A percentile compares a stretch with the other conserved stretches of the same genome.
Conservation (phyloP, 2,329 filamentous ascomycete species). For the Talaromyces sp. region DNA sequence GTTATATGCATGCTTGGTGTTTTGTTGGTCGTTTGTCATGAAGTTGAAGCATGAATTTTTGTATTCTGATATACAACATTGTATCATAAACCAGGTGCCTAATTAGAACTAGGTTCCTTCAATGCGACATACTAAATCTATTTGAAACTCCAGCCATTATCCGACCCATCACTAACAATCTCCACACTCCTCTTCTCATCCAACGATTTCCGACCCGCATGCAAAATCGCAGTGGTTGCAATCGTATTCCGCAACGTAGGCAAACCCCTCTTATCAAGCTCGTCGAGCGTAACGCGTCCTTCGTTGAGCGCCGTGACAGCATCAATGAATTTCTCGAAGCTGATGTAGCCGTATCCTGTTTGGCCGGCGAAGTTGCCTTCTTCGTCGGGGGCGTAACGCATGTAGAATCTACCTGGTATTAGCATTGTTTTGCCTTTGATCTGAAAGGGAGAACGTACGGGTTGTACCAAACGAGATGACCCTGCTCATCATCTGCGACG, state of each 20-base stretch:
- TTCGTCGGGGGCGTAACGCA: conserved; percentile 91
- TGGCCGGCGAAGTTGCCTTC: conserved; percentile 92
- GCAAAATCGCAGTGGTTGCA: conserved; percentile 84
- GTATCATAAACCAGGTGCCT: neutral
- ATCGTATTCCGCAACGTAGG: conserved; percentile 87
- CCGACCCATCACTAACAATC: conserved; percentile 50
- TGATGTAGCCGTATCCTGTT: conserved; percentile 88
- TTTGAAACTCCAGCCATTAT: conserved; percentile 61
- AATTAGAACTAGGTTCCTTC: neutral
- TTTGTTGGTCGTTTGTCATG: neutral
- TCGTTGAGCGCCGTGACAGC: conserved; percentile 76
- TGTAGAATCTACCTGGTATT: conserved; percentile 63
- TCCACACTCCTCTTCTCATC: conserved; percentile 76
- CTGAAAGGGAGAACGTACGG: conserved; percentile 50
- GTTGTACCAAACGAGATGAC: conserved; percentile 76
- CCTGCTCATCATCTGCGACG: conserved; percentile 74
- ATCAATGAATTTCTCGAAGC: conserved; percentile 94
- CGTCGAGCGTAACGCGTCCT: conserved; percentile 65
- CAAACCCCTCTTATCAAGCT: conserved; percentile 74
- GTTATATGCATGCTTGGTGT: conserved; percentile 4
- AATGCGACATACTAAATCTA: conserved; percentile 26
- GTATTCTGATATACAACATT: neutral
- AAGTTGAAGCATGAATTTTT: neutral
- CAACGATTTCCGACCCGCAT: conserved; percentile 78
- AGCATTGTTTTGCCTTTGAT: neutral